These are phyloP conservation scores for Lactifluus pinguis DNA, from an alignment of 768 basidiomycete species.

Conservation along the genomic window DNA sequence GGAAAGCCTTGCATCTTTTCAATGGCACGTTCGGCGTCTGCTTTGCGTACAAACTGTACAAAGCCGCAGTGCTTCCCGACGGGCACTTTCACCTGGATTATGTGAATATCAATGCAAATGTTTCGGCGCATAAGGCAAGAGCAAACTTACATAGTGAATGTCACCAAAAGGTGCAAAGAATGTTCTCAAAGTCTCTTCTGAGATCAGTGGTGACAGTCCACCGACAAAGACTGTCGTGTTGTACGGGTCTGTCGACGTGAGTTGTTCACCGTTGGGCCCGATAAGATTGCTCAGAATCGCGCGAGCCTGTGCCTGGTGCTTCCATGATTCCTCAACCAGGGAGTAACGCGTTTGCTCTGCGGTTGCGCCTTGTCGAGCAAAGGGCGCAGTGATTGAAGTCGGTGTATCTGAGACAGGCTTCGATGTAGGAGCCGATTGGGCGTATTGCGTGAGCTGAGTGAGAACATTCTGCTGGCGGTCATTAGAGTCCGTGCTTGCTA, in stretches of 20 bases:
- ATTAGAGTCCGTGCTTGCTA: slow-evolving; percentile 41
- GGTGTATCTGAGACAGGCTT: slow-evolving; percentile 9
- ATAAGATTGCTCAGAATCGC: slow-evolving; percentile 77
- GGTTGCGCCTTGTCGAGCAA: slow-evolving; percentile 37
- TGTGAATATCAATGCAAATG: slow-evolving; percentile 9
- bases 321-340: slow-evolving; percentile 70
- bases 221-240: slow-evolving; percentile 96
- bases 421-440: not conserved
- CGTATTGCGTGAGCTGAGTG: slow-evolving; percentile 35
- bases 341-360: slow-evolving; percentile 40
- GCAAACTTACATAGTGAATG: slow-evolving; percentile 70
- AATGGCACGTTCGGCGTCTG: slow-evolving; percentile 86
- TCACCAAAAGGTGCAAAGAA: slow-evolving; percentile 92
- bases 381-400: slow-evolving; percentile 32
- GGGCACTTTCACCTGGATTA: slow-evolving; percentile 84
- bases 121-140: slow-evolving; percentile 1
- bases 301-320: slow-evolving; percentile 75
- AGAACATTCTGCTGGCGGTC: slow-evolving; percentile 41
- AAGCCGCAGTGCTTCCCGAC: slow-evolving; percentile 94
- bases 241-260: slow-evolving; percentile 88
- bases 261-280: slow-evolving; percentile 78
- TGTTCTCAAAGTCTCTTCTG: slow-evolving; percentile 83
- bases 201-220: slow-evolving; percentile 78
- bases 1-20: slow-evolving; percentile 97
- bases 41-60: slow-evolving; percentile 88